Base-by-base conservation (phyloP, 2,329 filamentous ascomycete species). In the Neocatenulostroma microsporum region DNA sequence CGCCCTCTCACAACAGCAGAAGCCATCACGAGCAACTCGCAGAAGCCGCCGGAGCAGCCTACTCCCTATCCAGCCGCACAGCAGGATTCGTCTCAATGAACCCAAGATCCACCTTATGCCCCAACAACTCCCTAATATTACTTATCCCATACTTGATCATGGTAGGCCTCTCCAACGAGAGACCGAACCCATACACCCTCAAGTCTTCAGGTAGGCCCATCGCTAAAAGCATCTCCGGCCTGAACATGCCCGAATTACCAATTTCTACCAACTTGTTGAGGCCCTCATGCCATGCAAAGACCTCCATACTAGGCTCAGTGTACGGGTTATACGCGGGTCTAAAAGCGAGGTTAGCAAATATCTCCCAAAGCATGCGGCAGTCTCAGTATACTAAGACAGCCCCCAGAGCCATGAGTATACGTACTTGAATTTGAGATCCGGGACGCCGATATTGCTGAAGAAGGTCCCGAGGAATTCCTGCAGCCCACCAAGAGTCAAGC, bases 221-320 rank as follows among this genome's bases (percentile, higher is more conserved):
- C 4, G 87, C 72, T 65, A 94, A 83, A 56, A 95, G 64, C 89
- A 96, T 95, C 66, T 98, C 91, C 2, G 91, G 88, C 49, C 91
- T 75, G 78, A 98, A 98, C 88, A 98, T 96, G 46, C 91, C 91
- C 53, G 82, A 89, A 69, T 98, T 96, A 42, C 91, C 91, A 58
- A 96, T 96, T 68, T 96, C 91, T 18, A 96, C 85, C 68, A 93
- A 82, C 70, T 94, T 94, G 54, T 77, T 77, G 33, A 95, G 69
- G 3, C 87, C 89, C 55, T 82, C 76, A 70, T 96, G 91, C 70
- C 82, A 96, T 48, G 84, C 86, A 67, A 96, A 98, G 49, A 98
- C 94, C 66, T 98, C 91, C 87, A 98, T 93, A 59, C 82, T 83
- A 20, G 91, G 88, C 66, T 98, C 91, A 19, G 87, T 94, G 70